These are phyloP conservation scores for Aspergillus ochraceus DNA, from an alignment of 2,329 filamentous ascomycete species.

Conservation along the genomic window DNA sequence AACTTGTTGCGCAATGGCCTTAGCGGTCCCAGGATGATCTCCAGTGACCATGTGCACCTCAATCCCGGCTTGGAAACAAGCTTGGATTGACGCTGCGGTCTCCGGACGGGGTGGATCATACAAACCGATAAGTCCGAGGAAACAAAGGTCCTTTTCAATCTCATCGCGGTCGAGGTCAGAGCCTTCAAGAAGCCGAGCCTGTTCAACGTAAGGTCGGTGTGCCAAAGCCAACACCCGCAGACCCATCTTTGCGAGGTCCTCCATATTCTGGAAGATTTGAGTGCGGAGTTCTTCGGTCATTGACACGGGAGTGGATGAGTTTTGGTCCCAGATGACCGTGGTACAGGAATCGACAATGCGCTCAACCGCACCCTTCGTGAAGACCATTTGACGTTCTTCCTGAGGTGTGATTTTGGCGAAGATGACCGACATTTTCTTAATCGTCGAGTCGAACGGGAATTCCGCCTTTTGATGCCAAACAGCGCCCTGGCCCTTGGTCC, in stretches of 20 bases:
- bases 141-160: constrained; percentile 66
- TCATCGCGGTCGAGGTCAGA: constrained; percentile 54
- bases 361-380: constrained; percentile 58
- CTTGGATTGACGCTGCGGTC: constrained; percentile 66
- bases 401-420: constrained; percentile 40
- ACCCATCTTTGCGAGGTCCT: constrained; percentile 61
- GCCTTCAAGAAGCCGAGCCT: constrained; percentile 13
- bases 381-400: constrained; percentile 26
- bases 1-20: constrained; percentile 73
- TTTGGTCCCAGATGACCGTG: constrained; percentile 46
- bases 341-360: constrained; percentile 63
- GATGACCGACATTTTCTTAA: constrained; percentile 73
- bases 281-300: constrained; percentile 55
- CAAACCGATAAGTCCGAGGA: constrained; percentile 75
- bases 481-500: constrained; percentile 48
- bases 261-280: constrained; percentile 64
- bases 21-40: constrained; percentile 73
- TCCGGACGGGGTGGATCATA: constrained; percentile 81
- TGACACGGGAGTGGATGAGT: constrained; percentile 34
- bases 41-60: constrained; percentile 79
- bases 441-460: constrained; percentile 68
- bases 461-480: constrained; percentile 61
- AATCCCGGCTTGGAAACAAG: constrained; percentile 70
- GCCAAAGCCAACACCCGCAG: constrained; percentile 69
- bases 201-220: constrained; percentile 26